A percentile compares a stretch with the other conserved stretches of the same genome.
Conservation (phyloP, 2,329 filamentous ascomycete genomes). For the Davidsoniella neocaledoniae region DNA sequence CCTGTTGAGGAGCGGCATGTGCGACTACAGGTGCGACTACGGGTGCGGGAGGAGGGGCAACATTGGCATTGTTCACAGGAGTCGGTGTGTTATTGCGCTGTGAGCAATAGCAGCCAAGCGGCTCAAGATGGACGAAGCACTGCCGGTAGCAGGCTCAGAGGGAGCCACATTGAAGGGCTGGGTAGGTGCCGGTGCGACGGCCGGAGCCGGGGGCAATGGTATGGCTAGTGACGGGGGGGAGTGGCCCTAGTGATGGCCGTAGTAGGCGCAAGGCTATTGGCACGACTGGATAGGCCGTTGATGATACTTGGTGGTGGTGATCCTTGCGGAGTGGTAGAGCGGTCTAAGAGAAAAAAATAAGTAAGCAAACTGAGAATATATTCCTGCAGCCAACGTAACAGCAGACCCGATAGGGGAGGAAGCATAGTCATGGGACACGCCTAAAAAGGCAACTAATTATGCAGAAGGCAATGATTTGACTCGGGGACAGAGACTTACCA, state of each 20-base stretch:
- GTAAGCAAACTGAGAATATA: neutral
- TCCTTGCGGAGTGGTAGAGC: conserved; percentile 55
- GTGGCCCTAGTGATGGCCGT: conserved; percentile 22
- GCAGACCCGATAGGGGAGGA: neutral
- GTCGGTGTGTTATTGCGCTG: conserved; percentile 40
- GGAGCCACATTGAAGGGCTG: neutral
- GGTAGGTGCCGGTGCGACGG: conserved; percentile 21
- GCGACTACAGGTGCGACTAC: conserved; percentile 19
- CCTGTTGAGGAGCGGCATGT: conserved; percentile 13
- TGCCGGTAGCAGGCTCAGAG: conserved; percentile 23
- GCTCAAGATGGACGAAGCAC: conserved; percentile 36
- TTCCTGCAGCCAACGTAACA: neutral
- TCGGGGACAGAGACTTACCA: conserved; percentile 39
- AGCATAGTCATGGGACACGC: neutral
- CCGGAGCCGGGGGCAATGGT: conserved; percentile 19
- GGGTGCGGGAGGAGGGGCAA: conserved; percentile 19
- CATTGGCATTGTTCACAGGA: conserved; percentile 26
- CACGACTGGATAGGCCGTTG: conserved; percentile 21
- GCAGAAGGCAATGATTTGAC: neutral
- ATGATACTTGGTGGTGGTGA: conserved; percentile 35
- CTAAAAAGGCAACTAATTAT: neutral
- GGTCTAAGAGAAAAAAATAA: conserved; percentile 26
- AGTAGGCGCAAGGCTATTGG: conserved; percentile 15
- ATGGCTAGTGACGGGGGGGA: conserved; percentile 17
- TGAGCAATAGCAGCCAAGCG: conserved; percentile 60